Conservation (phyloP, 768 basidiomycete species). For the Macrolepiota albuminosa region DNA sequence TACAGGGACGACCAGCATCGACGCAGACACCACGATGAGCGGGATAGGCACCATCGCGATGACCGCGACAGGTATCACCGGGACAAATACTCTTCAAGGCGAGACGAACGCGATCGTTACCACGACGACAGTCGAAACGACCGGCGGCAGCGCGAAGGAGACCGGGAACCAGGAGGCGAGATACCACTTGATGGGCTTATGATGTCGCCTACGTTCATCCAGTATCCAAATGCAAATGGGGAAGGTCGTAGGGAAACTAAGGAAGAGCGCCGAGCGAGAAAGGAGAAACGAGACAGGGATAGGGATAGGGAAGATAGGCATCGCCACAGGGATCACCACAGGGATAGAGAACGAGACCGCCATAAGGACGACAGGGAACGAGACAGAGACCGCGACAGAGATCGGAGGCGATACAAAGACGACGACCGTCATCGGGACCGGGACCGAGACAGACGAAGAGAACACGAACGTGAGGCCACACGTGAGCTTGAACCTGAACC, state of each 20-base stretch:
- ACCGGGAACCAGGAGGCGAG: slow-evolving; percentile 6
- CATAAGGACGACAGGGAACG: slow-evolving; percentile 11
- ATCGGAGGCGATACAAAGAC: slow-evolving; percentile 5
- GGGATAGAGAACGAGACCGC: slow-evolving; percentile 15
- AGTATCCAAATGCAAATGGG: slow-evolving; percentile 10
- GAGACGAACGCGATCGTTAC: slow-evolving; percentile 8
- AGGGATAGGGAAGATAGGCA: background rate
- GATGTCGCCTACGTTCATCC: slow-evolving; percentile 13
- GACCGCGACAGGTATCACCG: slow-evolving; percentile 2
- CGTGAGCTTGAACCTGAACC: background rate
- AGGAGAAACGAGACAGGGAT: background rate
- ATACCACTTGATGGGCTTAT: background rate
- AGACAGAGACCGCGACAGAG: slow-evolving; percentile 6
- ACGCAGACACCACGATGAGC: slow-evolving; percentile 7
- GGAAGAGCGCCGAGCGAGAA: slow-evolving; percentile 1
- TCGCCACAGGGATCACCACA: slow-evolving; percentile 1
- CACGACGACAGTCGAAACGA: slow-evolving; percentile 4
- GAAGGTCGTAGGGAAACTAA: slow-evolving; percentile 1
- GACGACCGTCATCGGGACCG: slow-evolving; percentile 1
- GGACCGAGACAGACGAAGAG: slow-evolving; percentile 14
- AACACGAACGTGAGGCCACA: slow-evolving; percentile 2
- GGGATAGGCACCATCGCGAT: slow-evolving; percentile 7
- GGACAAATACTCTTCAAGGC: slow-evolving; percentile 5
- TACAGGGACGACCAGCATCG: slow-evolving; percentile 12
- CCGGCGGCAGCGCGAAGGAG: slow-evolving; percentile 6